These are phyloP conservation scores for Trypanosoma cruzi DNA, from an alignment of 208 protist species.

Conservation along the genomic window DNA sequence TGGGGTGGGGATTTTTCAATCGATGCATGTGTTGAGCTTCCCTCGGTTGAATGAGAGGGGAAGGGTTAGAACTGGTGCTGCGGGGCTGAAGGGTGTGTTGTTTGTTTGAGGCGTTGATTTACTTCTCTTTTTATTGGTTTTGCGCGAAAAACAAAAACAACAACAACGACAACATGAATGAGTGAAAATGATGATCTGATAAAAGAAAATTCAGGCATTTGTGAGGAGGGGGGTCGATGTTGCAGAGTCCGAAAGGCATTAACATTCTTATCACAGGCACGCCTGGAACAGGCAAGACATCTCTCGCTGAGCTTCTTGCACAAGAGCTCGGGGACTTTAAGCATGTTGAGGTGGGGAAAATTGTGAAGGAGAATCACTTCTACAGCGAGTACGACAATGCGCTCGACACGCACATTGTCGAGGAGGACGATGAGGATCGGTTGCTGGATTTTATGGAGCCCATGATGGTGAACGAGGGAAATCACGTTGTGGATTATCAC, in stretches of 20 bases:
- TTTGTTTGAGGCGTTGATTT: too few relatives aligned
- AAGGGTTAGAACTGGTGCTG: background rate
- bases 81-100: background rate
- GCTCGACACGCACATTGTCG: constrained; percentile 93
- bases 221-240: constrained; percentile 12
- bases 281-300: constrained; percentile 97
- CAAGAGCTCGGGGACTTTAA: constrained; percentile 66
- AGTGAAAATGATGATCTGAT: background rate
- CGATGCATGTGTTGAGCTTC: too few relatives aligned
- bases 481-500: constrained; percentile 97
- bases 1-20: too few relatives aligned
- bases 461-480: constrained; percentile 83
- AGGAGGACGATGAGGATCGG: constrained; percentile 94
- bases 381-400: constrained; percentile 93
- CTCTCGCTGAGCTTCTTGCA: constrained; percentile 79
- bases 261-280: constrained; percentile 96
- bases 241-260: constrained; percentile 73
- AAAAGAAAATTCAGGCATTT: too few relatives aligned
- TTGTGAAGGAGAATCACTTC: constrained; percentile 93
- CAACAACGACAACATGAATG: background rate
- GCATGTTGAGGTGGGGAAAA: constrained; percentile 91
- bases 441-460: constrained; percentile 96
- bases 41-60: too few relatives aligned
- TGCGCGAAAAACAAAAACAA: too few relatives aligned
- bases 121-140: too few relatives aligned